Evolutionary conservation across 345 rosid genomes (phyloP).

Genomic region (Populus pruinosa): DNA sequence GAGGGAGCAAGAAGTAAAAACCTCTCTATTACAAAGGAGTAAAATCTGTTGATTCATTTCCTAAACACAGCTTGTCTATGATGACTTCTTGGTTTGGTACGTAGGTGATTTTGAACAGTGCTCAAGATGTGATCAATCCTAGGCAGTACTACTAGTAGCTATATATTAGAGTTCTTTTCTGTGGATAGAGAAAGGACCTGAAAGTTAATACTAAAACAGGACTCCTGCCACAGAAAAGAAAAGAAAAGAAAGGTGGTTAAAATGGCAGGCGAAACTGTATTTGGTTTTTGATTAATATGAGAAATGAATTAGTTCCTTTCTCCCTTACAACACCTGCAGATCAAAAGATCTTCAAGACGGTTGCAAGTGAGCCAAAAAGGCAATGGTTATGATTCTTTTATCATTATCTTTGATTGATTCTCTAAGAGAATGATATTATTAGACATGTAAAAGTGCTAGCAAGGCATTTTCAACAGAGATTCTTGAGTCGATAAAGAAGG

Average conservation of each 20-base stretch:
- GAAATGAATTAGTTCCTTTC: neutral
- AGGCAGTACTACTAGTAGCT: neutral
- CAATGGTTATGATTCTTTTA: neutral
- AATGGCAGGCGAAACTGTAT: slow-evolving; percentile 14
- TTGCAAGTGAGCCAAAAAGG: neutral
- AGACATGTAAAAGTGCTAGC: neutral
- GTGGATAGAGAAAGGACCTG: slow-evolving; percentile 6
- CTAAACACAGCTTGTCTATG: neutral
- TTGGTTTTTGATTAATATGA: neutral
- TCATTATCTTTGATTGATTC: neutral
- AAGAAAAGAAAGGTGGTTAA: neutral
- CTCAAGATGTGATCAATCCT: neutral
- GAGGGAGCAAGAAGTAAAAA: neutral
- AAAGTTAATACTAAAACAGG: slow-evolving; percentile 17
- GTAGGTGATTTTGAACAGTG: neutral
- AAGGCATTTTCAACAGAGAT: neutral
- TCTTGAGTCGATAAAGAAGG: neutral
- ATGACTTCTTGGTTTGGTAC: neutral
- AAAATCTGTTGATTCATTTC: neutral
- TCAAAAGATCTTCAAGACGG: slow-evolving; percentile 1
- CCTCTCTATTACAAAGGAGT: neutral
- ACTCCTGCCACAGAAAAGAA: neutral
- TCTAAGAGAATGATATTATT: neutral
- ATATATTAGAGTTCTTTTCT: neutral
- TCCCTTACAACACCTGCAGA: neutral